Base-by-base conservation (phyloP, 805 yeast species). In the Wickerhamiella dianesei region DNA sequence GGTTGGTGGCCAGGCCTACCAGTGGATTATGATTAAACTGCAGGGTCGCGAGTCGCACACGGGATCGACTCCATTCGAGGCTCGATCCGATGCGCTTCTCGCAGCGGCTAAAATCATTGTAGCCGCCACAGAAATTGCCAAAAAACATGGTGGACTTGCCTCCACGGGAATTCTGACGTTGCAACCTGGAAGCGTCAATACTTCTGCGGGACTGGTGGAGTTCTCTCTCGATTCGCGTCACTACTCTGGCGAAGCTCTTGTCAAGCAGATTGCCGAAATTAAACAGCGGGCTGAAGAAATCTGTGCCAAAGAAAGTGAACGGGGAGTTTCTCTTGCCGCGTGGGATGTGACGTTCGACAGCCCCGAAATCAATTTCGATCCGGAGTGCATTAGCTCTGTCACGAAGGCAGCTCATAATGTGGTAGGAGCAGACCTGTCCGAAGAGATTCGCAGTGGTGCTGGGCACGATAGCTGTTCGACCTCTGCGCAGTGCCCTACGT, bases 401-500 rank as follows among this genome's bases (percentile, higher is more conserved):
- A 63, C 66, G 39, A 68, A 71, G 19, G 67, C 81, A 17, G 79
- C 85, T 0, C 32, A 51, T n/a, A 52, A 17, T 45, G 25, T 45
- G 47, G 35, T 50, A 50, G 14, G 52, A 47, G 35, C 32, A 48
- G 12, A 32, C 20, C 21, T 43, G 25, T 6, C 25, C 16, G 22
- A 49, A 22, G 37, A 40, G 17, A 41, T 56, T 12, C 50, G 56
- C 17, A 74, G 81, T 53, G 86, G 88, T 22, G 85, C 87, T 3
- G 85, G 83, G 9, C 88, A 80, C 53, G 88, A 80, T 57, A 76
- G 83, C 5, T 77, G 84, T 54, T 69, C 73, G 19, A 76, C 81
- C 1, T 68, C 75, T 6, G 55, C 64, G 4, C 66, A 69, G 41
- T 72, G 75, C 37, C 87, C 88, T 37, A 79, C 87, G 0, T 74